Evolutionary conservation across 164 flowering plant species (phyloP).

Genomic region (Santalum album): DNA sequence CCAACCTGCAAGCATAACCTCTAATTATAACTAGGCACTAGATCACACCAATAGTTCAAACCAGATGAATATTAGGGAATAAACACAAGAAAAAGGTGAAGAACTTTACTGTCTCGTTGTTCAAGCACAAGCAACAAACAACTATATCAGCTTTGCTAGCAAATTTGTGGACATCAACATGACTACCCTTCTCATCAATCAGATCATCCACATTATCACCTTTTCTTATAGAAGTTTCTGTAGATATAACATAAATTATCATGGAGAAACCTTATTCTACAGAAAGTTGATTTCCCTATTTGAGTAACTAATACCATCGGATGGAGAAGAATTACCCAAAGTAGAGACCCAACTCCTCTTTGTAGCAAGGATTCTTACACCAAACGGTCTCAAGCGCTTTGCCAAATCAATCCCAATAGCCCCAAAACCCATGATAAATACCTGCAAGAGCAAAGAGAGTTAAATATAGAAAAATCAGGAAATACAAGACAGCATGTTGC

Average conservation of each 20-base stretch:
- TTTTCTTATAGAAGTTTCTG: conserved; percentile 16
- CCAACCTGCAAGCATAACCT: conserved; percentile 50
- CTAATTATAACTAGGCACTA: conserved; percentile 5
- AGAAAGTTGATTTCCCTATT: background rate
- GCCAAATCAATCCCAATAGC: conserved; percentile 78
- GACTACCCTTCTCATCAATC: conserved; percentile 76
- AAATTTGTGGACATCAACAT: conserved; percentile 49
- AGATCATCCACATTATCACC: conserved; percentile 25
- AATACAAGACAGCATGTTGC: background rate
- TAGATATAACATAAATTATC: conserved; percentile 5
- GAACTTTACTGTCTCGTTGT: conserved; percentile 57
- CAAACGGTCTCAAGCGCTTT: conserved; percentile 75
- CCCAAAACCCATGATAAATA: conserved; percentile 84
- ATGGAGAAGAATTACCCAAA: conserved; percentile 13
- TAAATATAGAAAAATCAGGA: background rate
- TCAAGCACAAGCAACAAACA: conserved; percentile 61
- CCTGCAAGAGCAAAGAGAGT: conserved; percentile 33
- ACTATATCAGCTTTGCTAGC: conserved; percentile 77
- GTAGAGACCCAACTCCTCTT: conserved; percentile 63
- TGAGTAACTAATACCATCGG: conserved; percentile 26
- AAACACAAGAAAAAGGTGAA: background rate
- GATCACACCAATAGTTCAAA: background rate
- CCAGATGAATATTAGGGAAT: background rate
- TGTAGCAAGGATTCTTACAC: conserved; percentile 81
- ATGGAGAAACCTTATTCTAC: background rate